Evolutionary conservation across 2,329 filamentous ascomycete genomes (phyloP).

Genomic region (Emmonsia crescens): DNA sequence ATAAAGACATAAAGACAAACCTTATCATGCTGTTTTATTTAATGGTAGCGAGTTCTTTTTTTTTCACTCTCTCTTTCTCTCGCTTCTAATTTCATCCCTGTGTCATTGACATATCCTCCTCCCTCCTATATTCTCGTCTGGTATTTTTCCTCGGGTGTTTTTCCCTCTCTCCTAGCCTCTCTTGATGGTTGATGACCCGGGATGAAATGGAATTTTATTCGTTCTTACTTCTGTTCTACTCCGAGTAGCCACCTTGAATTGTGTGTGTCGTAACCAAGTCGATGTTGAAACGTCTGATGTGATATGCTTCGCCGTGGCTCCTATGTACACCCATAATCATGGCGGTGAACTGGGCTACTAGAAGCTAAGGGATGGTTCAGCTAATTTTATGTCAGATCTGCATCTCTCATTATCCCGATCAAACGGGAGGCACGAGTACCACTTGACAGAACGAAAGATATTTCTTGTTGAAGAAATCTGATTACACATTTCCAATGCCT

Average conservation of each 20-base stretch:
- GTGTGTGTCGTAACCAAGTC: neutral
- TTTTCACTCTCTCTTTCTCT: neutral
- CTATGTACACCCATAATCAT: no score
- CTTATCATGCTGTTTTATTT: slow-evolving; percentile 2
- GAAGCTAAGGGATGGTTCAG: no score
- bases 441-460: no score
- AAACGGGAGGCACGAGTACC: no score
- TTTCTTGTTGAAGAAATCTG: no score
- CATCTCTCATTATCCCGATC: no score
- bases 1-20: neutral
- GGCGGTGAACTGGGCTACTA: neutral
- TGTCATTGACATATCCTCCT: neutral
- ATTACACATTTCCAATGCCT: no score
- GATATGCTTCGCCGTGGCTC: neutral
- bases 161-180: neutral
- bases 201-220: neutral
- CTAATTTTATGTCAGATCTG: no score
- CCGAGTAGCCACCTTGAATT: neutral
- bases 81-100: neutral
- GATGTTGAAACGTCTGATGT: neutral
- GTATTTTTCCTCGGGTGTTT: neutral
- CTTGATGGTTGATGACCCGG: slow-evolving; percentile 1
- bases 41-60: slow-evolving; percentile 4
- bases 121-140: neutral
- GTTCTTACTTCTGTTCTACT: neutral